These are phyloP conservation scores for Schizonepeta tenuifolia DNA, from an alignment of 257 asterid species.

Conservation along the genomic window DNA sequence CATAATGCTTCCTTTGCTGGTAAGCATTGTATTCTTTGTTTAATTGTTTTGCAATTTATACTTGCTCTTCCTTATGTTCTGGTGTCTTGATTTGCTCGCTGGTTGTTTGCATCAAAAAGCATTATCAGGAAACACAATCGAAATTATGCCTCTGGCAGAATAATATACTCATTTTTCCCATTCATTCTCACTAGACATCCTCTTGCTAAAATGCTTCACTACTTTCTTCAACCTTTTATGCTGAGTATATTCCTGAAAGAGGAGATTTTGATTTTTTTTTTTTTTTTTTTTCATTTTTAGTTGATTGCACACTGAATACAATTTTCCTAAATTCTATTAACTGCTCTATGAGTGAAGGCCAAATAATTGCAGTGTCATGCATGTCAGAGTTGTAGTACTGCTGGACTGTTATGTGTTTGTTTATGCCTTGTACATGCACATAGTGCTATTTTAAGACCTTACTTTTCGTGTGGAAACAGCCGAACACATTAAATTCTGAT, in stretches of 20 bases:
- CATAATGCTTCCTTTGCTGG: slow-evolving; percentile 75
- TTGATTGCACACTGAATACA: not conserved
- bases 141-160: slow-evolving; percentile 5
- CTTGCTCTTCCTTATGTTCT: not conserved
- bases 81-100: slow-evolving; percentile 8
- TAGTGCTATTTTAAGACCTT: not conserved
- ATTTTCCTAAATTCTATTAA: too few species aligned
- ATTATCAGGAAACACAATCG: not conserved
- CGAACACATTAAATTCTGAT: not conserved
- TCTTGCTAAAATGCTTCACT: too few species aligned
- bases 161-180: not conserved
- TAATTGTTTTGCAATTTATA: slow-evolving; percentile 11
- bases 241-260: slow-evolving; percentile 1
- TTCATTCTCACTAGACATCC: too few species aligned
- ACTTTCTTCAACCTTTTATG: not conserved
- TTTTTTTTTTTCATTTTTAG: not conserved
- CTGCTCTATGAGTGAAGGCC: not conserved
- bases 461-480: not conserved
- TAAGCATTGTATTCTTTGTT: slow-evolving; percentile 29
- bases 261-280: not conserved
- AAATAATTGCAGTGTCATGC: not conserved
- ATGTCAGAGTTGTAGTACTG: not conserved
- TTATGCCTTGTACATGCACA: not conserved
- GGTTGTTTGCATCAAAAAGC: slow-evolving; percentile 8
- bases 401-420: not conserved